These are phyloP conservation scores for Saccharum officinarum DNA, from an alignment of 176 grass and related monocot genomes.

Conservation along the genomic window DNA sequence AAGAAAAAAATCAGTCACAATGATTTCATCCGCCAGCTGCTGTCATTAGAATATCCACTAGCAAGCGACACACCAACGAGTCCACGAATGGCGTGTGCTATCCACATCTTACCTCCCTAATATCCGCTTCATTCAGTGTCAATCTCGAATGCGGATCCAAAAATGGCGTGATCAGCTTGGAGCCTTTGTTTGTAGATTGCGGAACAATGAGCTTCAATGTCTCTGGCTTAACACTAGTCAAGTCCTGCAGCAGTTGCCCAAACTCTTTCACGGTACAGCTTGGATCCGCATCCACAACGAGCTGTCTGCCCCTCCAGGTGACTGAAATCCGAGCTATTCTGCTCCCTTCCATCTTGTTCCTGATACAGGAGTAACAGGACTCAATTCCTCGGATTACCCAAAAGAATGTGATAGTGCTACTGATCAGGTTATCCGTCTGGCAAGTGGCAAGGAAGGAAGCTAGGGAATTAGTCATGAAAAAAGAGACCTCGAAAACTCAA, in stretches of 20 bases:
- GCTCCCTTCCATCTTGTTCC: constrained; percentile 51
- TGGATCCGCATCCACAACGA: constrained; percentile 66
- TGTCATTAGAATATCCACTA: background rate
- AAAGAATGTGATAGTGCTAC: background rate
- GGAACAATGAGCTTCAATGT: constrained; percentile 89
- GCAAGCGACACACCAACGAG: background rate
- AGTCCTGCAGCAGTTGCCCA: constrained; percentile 69
- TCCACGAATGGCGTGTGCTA: background rate
- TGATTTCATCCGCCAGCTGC: constrained; percentile 5
- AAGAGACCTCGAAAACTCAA: background rate
- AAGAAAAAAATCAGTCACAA: background rate
- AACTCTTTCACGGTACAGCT: constrained; percentile 79
- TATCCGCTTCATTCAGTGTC: constrained; percentile 68
- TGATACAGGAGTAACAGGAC: background rate
- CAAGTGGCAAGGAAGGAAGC: background rate
- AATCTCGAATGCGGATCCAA: constrained; percentile 52
- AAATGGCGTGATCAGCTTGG: constrained; percentile 74
- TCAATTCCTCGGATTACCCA: constrained; percentile 18
- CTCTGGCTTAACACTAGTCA: constrained; percentile 86
- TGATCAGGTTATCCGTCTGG: background rate
- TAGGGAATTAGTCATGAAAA: constrained; percentile 5
- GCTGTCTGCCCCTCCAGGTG: constrained; percentile 77
- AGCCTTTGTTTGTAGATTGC: constrained; percentile 66
- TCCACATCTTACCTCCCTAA: constrained; percentile 53
- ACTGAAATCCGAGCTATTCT: constrained; percentile 59